A percentile compares a stretch with the other conserved stretches of the same genome.
These are phyloP conservation scores for Trametes punicea DNA, from an alignment of 768 basidiomycete species.

Conservation along the genomic window DNA sequence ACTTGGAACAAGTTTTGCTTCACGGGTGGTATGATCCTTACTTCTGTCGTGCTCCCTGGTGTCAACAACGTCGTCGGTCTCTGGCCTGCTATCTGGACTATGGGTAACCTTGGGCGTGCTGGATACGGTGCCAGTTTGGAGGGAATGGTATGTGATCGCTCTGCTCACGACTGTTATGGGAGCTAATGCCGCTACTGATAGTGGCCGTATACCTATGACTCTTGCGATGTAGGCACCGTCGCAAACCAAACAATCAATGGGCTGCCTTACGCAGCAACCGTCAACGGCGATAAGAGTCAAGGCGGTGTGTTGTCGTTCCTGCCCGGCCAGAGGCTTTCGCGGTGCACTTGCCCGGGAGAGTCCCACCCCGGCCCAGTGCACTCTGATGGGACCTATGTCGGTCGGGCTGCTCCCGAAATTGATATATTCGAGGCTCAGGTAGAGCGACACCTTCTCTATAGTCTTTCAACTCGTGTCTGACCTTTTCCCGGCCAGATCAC, in stretches of 20 bases:
- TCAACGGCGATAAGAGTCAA: conserved; percentile 50
- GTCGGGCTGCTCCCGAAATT: conserved; percentile 84
- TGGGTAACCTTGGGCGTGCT: conserved; percentile 80
- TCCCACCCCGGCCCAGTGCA: conserved; percentile 81
- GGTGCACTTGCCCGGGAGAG: conserved; percentile 82
- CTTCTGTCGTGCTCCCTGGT: conserved; percentile 63
- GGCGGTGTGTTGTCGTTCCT: conserved; percentile 57
- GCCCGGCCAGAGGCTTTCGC: conserved; percentile 81
- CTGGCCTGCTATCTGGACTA: conserved; percentile 56
- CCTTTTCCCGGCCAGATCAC: conserved; percentile 21
- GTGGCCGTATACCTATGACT: conserved; percentile 84
- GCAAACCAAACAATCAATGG: conserved; percentile 75
- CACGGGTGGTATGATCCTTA: conserved; percentile 75
- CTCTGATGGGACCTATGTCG: conserved; percentile 71
- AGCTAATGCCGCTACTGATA: too few relatives aligned
- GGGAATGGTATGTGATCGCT: conserved; percentile 56
- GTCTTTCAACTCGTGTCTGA: conserved; percentile 28
- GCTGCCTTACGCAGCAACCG: conserved; percentile 57
- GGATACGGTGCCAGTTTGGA: conserved; percentile 87
- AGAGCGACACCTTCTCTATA: conserved; percentile 36
- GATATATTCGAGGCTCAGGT: conserved; percentile 87
- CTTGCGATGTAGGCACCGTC: conserved; percentile 62
- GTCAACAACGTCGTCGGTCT: conserved; percentile 47
- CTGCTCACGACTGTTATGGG: neutral
- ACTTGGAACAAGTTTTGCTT: conserved; percentile 88